A percentile compares a stretch with the other conserved stretches of the same genome.
These are phyloP conservation scores for Hyaloraphidium curvatum DNA, from an alignment of 192 early-diverging fungal genomes.

Conservation along the genomic window DNA sequence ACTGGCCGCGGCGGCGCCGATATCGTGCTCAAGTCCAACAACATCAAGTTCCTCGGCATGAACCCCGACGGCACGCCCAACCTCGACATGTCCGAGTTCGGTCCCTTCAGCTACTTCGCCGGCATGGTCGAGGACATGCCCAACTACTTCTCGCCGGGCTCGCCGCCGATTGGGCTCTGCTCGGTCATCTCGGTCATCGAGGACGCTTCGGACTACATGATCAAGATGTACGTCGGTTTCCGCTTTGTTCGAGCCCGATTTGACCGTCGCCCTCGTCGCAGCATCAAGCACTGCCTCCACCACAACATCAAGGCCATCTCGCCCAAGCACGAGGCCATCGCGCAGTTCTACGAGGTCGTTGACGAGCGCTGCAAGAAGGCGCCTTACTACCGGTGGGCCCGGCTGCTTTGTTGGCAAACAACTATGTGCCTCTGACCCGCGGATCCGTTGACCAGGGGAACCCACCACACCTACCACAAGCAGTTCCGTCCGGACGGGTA, in stretches of 20 bases:
- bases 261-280: background rate
- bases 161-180: background rate
- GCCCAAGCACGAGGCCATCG: conserved; percentile 3
- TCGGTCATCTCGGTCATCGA: background rate
- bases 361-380: background rate
- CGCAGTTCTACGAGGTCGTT: background rate
- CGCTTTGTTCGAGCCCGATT: background rate
- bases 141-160: background rate
- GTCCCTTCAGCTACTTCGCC: background rate
- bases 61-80: background rate
- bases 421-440: background rate
- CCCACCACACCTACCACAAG: conserved; percentile 3
- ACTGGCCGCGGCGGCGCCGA: background rate
- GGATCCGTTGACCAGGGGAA: background rate
- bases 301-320: background rate
- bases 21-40: background rate
- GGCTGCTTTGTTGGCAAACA: background rate
- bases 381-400: background rate
- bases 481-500: background rate
- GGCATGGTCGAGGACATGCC: conserved; percentile 1
- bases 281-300: background rate
- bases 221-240: background rate
- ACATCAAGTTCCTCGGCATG: background rate
- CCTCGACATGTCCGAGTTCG: background rate
- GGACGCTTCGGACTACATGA: background rate